Percentiles rank a stretch among this genome's conserved stretches.
Conservation (phyloP, 129 eudicot species). For the Erigeron canadensis region DNA sequence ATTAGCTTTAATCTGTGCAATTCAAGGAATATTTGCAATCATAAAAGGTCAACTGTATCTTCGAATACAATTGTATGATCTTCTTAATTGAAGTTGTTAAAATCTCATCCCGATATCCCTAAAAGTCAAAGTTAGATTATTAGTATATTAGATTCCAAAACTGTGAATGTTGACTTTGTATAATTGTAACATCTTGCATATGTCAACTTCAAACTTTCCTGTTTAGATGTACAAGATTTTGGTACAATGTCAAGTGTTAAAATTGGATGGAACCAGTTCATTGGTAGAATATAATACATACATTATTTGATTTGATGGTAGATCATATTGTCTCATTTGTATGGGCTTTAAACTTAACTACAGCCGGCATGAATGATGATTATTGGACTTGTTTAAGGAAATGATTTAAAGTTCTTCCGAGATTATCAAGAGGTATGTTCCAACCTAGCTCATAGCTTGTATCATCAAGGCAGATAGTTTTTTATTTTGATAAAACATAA, state of each 20-base stretch:
- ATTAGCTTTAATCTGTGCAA: conserved; percentile 14
- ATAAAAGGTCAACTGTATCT: conserved; percentile 25
- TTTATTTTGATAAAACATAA: too few relatives aligned
- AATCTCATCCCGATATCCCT: conserved; percentile 23
- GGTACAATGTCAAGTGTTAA: conserved; percentile 20
- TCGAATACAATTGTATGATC: conserved; percentile 22
- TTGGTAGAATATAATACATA: conserved; percentile 1
- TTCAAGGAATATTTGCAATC: conserved; percentile 19
- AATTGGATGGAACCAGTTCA: conserved; percentile 23
- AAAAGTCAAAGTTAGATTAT: conserved; percentile 22
- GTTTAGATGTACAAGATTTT: conserved; percentile 18
- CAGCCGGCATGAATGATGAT: too few relatives aligned
- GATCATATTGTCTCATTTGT: not conserved
- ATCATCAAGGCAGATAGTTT: too few relatives aligned
- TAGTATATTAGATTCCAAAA: conserved; percentile 3
- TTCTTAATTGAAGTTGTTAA: conserved; percentile 8
- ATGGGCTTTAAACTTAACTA: not conserved
- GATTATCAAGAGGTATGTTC: not conserved
- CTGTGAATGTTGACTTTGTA: conserved; percentile 26
- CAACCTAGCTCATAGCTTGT: not conserved
- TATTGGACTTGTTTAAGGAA: not conserved
- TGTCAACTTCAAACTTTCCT: conserved; percentile 8
- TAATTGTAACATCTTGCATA: conserved; percentile 18
- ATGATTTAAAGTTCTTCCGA: not conserved
- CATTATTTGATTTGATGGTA: conserved; percentile 10